phyloP scores from a whole-genome alignment of 352 stramenopile genomes.

The Globisporangium irregulare region DNA sequence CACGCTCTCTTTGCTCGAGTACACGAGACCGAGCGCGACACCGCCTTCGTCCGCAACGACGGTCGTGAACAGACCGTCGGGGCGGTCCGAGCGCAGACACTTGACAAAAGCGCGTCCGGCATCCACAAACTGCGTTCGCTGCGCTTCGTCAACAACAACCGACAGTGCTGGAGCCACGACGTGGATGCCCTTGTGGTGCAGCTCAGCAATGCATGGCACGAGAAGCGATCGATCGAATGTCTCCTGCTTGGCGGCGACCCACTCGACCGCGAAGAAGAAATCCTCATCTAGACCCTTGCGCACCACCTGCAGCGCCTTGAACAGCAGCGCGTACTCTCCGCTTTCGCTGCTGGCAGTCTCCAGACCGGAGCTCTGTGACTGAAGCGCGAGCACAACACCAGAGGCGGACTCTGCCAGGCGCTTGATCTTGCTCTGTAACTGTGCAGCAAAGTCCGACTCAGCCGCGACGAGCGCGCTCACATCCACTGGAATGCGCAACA shows the following conservation, averaged over 20 bases:
- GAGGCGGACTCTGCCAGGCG: conserved; percentile 30
- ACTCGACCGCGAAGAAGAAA: conserved; percentile 58
- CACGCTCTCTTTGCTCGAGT: conserved; percentile 93
- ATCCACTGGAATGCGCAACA: conserved; percentile 57
- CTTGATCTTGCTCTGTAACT: conserved; percentile 36
- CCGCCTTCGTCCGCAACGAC: conserved; percentile 91
- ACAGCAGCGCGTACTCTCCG: conserved; percentile 20
- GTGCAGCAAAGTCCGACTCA: neutral
- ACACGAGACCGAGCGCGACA: conserved; percentile 92
- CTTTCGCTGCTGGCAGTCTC: conserved; percentile 21
- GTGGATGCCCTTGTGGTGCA: conserved; percentile 64
- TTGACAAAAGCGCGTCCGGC: conserved; percentile 55
- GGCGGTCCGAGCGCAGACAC: conserved; percentile 87
- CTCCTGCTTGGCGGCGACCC: conserved; percentile 20
- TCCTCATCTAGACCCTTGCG: conserved; percentile 43
- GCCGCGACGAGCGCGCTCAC: conserved; percentile 19
- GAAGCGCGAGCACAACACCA: conserved; percentile 50
- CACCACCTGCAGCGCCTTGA: conserved; percentile 31
- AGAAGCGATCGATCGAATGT: conserved; percentile 24
- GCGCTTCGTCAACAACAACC: conserved; percentile 22
- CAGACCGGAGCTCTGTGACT: conserved; percentile 15
- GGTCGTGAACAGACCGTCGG: conserved; percentile 91
- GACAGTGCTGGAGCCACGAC: conserved; percentile 37
- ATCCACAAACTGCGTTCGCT: conserved; percentile 29
- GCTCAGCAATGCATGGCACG: conserved; percentile 41